phyloP scores from a whole-genome alignment of 768 basidiomycete species.

The Dioszegia hungarica region DNA sequence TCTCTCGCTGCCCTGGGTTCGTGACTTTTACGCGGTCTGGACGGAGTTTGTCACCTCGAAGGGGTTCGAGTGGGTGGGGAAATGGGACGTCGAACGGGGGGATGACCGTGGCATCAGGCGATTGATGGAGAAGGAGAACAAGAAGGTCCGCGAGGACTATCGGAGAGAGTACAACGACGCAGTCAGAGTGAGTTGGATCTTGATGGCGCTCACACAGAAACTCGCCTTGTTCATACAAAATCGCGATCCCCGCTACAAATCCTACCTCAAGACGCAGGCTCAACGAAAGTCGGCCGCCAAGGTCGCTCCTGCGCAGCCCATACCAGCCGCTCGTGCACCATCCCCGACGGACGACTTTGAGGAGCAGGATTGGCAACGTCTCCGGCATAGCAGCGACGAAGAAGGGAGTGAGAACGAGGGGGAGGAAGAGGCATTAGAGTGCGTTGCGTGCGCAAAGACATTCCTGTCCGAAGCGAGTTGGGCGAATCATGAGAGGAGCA shows the following conservation, averaged over 20 bases:
- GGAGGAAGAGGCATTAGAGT: constrained; percentile 55
- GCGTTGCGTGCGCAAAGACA: constrained; percentile 84
- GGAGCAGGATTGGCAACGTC: constrained; percentile 86
- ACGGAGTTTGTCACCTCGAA: constrained; percentile 78
- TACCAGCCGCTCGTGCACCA: background rate
- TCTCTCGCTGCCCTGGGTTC: constrained; percentile 56
- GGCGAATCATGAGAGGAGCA: constrained; percentile 92
- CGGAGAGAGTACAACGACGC: constrained; percentile 89
- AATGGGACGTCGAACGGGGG: constrained; percentile 76
- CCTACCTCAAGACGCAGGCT: constrained; percentile 30
- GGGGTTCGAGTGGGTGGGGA: constrained; percentile 80
- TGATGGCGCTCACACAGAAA: constrained; percentile 23
- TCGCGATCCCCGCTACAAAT: constrained; percentile 75
- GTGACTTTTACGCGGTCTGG: constrained; percentile 81
- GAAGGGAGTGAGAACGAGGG: constrained; percentile 30
- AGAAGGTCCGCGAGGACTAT: constrained; percentile 80
- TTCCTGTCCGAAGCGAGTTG: constrained; percentile 91
- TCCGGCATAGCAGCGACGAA: constrained; percentile 39
- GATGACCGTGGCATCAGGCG: constrained; percentile 80
- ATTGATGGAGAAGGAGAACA: constrained; percentile 95
- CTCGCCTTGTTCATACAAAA: constrained; percentile 54
- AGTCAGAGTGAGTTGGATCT: constrained; percentile 61
- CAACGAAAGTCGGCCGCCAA: constrained; percentile 22
- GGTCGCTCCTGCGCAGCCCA: constrained; percentile 52
- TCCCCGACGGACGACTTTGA: constrained; percentile 55